Evolutionary conservation across 192 early-diverging fungal genomes (phyloP).

Genomic region (Chytriomyces confervae): DNA sequence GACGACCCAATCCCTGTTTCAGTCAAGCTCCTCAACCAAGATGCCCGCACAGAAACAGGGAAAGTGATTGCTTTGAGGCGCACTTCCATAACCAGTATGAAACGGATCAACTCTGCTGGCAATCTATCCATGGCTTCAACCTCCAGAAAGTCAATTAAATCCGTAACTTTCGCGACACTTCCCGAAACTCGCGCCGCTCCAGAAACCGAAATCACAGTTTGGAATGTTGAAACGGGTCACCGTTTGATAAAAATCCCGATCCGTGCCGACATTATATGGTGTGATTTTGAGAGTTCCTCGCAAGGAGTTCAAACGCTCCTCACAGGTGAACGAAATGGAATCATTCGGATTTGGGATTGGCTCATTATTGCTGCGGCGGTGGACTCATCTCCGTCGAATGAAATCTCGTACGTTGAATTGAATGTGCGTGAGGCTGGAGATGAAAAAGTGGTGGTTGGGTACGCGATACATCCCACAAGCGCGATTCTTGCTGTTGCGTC

Average conservation of each 20-base stretch:
- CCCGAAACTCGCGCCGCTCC: neutral
- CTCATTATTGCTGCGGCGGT: neutral
- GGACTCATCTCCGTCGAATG: neutral
- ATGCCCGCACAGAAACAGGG: no score
- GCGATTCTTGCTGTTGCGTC: conserved; percentile 5
- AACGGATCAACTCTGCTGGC: no score
- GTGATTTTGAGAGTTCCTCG: conserved; percentile 23
- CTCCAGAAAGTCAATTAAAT: neutral
- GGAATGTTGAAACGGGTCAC: conserved; percentile 11
- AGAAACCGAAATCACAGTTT: conserved; percentile 10
- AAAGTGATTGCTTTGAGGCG: no score
- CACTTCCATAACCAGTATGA: no score
- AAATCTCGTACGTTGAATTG: conserved; percentile 15
- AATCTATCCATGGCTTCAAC: neutral
- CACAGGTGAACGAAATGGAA: conserved; percentile 31
- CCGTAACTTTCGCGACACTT: conserved; percentile 10
- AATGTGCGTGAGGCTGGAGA: neutral
- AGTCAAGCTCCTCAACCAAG: no score
- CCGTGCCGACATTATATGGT: conserved; percentile 29
- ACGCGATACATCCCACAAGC: conserved; percentile 4
- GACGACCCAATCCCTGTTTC: neutral
- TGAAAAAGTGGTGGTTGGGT: conserved; percentile 13
- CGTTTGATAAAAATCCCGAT: neutral
- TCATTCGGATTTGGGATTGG: conserved; percentile 33
- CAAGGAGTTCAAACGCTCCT: conserved; percentile 6